A percentile compares a stretch with the other conserved stretches of the same genome.
Evolutionary conservation across 2,329 filamentous ascomycete species (phyloP).

Genomic region (Teratosphaeria gauchensis): DNA sequence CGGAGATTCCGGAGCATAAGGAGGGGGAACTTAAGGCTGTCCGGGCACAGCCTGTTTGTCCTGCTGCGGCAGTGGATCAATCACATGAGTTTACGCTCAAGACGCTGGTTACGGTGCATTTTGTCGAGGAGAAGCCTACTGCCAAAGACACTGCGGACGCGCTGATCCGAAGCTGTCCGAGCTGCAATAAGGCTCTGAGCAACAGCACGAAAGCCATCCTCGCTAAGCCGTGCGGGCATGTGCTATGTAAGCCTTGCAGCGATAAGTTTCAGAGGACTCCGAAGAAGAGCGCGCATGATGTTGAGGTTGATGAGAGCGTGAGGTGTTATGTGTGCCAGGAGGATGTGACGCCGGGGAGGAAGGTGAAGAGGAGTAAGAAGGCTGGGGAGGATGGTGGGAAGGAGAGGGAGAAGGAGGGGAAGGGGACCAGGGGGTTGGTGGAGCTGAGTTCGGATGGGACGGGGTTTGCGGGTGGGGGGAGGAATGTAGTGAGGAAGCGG

Average conservation of each 20-base stretch:
- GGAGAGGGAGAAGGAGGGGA: conserved; percentile 41
- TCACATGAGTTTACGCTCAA: conserved; percentile 72
- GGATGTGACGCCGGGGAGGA: conserved; percentile 48
- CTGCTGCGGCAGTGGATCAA: conserved; percentile 44
- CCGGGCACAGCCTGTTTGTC: conserved; percentile 48
- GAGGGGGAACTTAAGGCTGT: conserved; percentile 36
- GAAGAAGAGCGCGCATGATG: conserved; percentile 49
- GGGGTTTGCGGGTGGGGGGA: conserved; percentile 81
- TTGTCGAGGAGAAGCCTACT: conserved; percentile 57
- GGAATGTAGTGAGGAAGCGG: conserved; percentile 67
- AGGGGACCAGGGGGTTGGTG: conserved; percentile 61
- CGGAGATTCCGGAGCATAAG: conserved; percentile 59
- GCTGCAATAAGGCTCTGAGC: conserved; percentile 71
- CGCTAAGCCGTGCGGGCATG: conserved; percentile 82
- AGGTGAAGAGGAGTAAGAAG: conserved; percentile 16
- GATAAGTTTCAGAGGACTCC: conserved; percentile 66
- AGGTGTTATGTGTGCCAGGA: conserved; percentile 81
- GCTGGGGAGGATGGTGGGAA: conserved; percentile 28
- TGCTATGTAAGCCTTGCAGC: conserved; percentile 77
- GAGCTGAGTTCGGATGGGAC: conserved; percentile 79
- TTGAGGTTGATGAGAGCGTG: conserved; percentile 38
- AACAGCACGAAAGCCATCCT: conserved; percentile 77
- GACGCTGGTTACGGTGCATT: conserved; percentile 63
- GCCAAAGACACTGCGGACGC: conserved; percentile 20
- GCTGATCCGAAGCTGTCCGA: conserved; percentile 58